Evolutionary conservation across 257 asterid genomes (phyloP).

Genomic region (Perilla frutescens): DNA sequence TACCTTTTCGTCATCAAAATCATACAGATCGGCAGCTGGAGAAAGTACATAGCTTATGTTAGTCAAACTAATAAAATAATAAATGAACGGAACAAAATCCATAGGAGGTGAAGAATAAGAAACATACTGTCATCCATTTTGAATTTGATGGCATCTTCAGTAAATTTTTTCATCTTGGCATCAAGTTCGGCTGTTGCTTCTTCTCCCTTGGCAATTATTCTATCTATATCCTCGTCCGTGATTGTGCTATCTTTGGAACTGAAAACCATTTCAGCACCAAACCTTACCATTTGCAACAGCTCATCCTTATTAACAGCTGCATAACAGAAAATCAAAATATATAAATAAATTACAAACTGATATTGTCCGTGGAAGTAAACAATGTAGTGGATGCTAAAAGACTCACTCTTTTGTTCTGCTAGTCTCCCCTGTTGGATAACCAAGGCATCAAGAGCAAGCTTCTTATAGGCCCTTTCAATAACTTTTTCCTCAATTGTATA

Average conservation of each 20-base stretch:
- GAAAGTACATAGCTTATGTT: conserved; percentile 37
- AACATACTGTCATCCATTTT: conserved; percentile 98
- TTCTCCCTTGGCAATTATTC: conserved; percentile 99
- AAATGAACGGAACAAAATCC: conserved; percentile 18
- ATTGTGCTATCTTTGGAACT: conserved; percentile 99
- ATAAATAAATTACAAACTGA: conserved; percentile 10
- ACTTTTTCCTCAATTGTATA: conserved; percentile 99
- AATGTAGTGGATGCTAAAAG: conserved; percentile 23
- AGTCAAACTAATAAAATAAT: conserved; percentile 40
- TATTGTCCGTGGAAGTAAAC: conserved; percentile 18
- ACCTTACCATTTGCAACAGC: conserved; percentile 96
- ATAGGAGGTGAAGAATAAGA: conserved; percentile 22
- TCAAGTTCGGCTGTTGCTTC: conserved; percentile 99
- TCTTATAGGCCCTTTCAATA: conserved; percentile 98
- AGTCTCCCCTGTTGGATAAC: conserved; percentile 99
- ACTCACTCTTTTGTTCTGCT: conserved; percentile 93
- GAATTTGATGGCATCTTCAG: conserved; percentile 98
- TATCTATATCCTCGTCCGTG: conserved; percentile 98
- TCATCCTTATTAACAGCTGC: conserved; percentile 99
- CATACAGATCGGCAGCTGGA: conserved; percentile 98
- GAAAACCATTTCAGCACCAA: conserved; percentile 99
- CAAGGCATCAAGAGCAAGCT: conserved; percentile 99
- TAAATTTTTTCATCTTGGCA: conserved; percentile 98
- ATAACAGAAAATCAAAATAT: conserved; percentile 29
- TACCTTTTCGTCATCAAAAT: conserved; percentile 96